Evolutionary conservation across 352 stramenopile genomes (phyloP).

Genomic region (Elongisporangium anandrum): DNA sequence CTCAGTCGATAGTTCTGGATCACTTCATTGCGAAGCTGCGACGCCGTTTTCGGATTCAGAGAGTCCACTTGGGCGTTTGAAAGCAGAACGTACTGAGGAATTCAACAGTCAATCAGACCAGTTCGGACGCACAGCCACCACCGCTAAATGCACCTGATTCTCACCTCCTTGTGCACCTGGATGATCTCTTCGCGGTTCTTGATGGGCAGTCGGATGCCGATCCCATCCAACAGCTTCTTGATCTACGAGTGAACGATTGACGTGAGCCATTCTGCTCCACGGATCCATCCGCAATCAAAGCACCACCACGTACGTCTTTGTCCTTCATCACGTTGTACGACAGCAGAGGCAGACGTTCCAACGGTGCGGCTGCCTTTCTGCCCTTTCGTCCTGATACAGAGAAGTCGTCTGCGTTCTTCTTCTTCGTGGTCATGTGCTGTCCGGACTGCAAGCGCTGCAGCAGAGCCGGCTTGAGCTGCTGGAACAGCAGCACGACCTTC

Average conservation of each 20-base stretch:
- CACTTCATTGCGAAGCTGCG: slow-evolving; percentile 65
- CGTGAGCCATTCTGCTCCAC: background rate
- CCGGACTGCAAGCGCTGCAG: slow-evolving; percentile 29
- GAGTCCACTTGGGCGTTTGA: slow-evolving; percentile 80
- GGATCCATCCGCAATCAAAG: background rate
- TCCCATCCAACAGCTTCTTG: slow-evolving; percentile 65
- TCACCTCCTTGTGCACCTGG: slow-evolving; percentile 86
- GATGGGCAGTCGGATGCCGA: slow-evolving; percentile 48
- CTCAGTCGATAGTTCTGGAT: slow-evolving; percentile 59
- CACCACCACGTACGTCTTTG: slow-evolving; percentile 47
- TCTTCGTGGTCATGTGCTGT: slow-evolving; percentile 2
- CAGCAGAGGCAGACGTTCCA: slow-evolving; percentile 64
- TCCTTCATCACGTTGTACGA: slow-evolving; percentile 87
- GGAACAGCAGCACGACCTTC: slow-evolving; percentile 64
- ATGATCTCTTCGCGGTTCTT: slow-evolving; percentile 85
- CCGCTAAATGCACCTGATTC: background rate
- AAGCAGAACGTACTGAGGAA: slow-evolving; percentile 63
- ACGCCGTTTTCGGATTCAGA: slow-evolving; percentile 60
- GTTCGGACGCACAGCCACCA: slow-evolving; percentile 1
- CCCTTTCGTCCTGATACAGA: background rate
- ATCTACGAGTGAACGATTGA: slow-evolving; percentile 11
- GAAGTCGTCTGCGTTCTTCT: background rate
- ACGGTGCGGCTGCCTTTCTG: slow-evolving; percentile 9
- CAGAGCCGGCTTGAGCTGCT: slow-evolving; percentile 64
- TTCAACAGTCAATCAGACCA: background rate